phyloP scores from a whole-genome alignment of 345 rosid genomes.

The Psidium friedrichsthalianum region DNA sequence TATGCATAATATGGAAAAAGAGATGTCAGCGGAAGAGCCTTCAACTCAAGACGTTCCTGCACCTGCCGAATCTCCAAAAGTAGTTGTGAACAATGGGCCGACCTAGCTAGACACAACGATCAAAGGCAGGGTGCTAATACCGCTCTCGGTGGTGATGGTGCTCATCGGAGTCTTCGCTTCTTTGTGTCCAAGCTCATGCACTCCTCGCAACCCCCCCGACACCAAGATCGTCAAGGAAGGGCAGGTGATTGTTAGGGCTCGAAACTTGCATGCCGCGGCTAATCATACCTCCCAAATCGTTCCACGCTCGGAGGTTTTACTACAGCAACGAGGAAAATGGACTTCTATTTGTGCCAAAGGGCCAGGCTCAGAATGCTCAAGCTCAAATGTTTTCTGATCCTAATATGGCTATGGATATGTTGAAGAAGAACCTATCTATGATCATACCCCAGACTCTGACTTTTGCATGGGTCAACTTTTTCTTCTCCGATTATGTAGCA shows the following conservation, averaged over 20 bases:
- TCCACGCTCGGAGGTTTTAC: constrained; percentile 75
- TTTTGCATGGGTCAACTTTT: constrained; percentile 99
- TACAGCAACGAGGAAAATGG: constrained; percentile 97
- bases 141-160: constrained; percentile 86
- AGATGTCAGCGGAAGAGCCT: background rate
- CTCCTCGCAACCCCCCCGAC: constrained; percentile 71
- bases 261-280: constrained; percentile 75
- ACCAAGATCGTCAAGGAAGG: constrained; percentile 82
- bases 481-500: constrained; percentile 98
- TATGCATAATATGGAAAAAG: background rate
- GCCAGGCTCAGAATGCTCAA: constrained; percentile 70
- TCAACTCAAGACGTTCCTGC: constrained; percentile 21
- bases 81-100: constrained; percentile 57
- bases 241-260: constrained; percentile 85
- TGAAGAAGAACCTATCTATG: constrained; percentile 99
- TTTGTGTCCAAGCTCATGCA: constrained; percentile 86
- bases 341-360: constrained; percentile 75
- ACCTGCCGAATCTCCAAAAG: constrained; percentile 39
- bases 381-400: constrained; percentile 99
- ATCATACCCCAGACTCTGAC: constrained; percentile 99
- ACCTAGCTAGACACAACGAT: constrained; percentile 76
- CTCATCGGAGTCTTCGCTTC: constrained; percentile 82
- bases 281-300: constrained; percentile 77
- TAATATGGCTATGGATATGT: constrained; percentile 99
- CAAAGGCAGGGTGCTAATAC: constrained; percentile 90